Evolutionary conservation across 495 filamentous ascomycete species (phyloP), one percentile per base, ranked within the genome.

Genomic region (Cercophora sp.): DNA sequence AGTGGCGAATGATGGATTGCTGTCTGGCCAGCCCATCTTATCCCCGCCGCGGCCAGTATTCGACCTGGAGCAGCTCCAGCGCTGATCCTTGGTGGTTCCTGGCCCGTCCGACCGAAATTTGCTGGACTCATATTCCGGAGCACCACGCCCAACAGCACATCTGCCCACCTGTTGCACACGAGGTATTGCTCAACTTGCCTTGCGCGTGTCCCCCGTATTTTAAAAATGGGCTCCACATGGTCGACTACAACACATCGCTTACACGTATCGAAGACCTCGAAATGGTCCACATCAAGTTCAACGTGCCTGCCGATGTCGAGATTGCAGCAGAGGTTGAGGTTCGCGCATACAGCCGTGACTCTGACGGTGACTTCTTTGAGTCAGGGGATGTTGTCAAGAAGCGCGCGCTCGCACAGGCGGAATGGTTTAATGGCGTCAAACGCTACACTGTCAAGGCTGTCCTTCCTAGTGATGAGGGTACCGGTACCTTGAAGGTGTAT

Each of bases 1-100:
- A 96, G 68, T 99, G 93, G 93, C 85, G 93, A 41, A 84, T 96
- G 53, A 92, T 99, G 80, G 93, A 99, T 67, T 94, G 89, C 61
- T 90, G 90, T 16, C 77, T 99, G 25, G 89, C 94, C 20, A 88
- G 83, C 51, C 91, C 93, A 25, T 94, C 92, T 0, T 88, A 96
- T 55, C 93, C 94, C 8, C 80, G 79, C 24, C 78, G 93, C 42
- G 77, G 70, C 15, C 75, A 80, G 34, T 96, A 94, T 61, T 94
- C 91, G 6, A 84, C 81, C 56, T 79, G 77, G 27, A 77, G 79
- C 41, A 79, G 74, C 39, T 78, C 86, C 20, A 70, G 78, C 1
- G 88, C 93, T 4, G 93, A 99, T 54, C 78, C 72, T 23, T 96
- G 88, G 82, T 99, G 87, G 73, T 99, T 96, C 71, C 81, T 99